phyloP scores from a whole-genome alignment of 1,284 basidiomycete genomes.

The Schizopora paradoxa region DNA sequence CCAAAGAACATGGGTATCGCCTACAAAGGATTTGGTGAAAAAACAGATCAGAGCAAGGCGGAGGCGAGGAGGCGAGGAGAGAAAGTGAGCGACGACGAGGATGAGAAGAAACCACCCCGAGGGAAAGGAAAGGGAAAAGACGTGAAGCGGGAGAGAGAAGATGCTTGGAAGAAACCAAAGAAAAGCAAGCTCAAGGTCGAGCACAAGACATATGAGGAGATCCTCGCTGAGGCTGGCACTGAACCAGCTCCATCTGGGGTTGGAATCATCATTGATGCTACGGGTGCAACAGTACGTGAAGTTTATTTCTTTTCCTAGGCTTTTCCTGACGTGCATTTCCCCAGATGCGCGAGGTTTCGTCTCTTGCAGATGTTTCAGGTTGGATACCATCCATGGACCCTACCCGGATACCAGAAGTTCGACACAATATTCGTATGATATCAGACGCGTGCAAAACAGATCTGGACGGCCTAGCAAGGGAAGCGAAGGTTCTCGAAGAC shows the following conservation, averaged over 20 bases:
- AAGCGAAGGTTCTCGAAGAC: conserved; percentile 81
- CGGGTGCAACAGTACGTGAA: conserved; percentile 74
- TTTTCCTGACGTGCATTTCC: conserved; percentile 6
- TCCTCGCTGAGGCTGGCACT: conserved; percentile 77
- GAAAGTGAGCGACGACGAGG: conserved; percentile 70
- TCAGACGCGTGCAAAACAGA: conserved; percentile 77
- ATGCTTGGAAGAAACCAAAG: conserved; percentile 78
- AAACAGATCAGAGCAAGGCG: conserved; percentile 81
- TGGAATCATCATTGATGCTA: conserved; percentile 91
- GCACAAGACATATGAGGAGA: conserved; percentile 94
- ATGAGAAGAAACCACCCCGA: conserved; percentile 41
- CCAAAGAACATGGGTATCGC: conserved; percentile 84
- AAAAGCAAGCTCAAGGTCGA: conserved; percentile 81
- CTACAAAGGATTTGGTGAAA: conserved; percentile 80
- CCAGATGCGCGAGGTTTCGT: conserved; percentile 77
- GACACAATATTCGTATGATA: conserved; percentile 90
- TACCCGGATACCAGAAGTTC: conserved; percentile 88
- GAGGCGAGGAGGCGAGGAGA: conserved; percentile 78
- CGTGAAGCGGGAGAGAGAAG: conserved; percentile 42
- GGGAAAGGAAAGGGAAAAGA: conserved; percentile 47
- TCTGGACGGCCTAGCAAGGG: conserved; percentile 82
- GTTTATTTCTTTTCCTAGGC: conserved; percentile 12
- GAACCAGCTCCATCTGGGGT: conserved; percentile 50
- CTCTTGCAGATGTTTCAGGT: conserved; percentile 71
- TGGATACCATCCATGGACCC: conserved; percentile 85